Base-by-base conservation (phyloP, 495 filamentous ascomycete species). In the Diplogelasinospora grovesii region DNA sequence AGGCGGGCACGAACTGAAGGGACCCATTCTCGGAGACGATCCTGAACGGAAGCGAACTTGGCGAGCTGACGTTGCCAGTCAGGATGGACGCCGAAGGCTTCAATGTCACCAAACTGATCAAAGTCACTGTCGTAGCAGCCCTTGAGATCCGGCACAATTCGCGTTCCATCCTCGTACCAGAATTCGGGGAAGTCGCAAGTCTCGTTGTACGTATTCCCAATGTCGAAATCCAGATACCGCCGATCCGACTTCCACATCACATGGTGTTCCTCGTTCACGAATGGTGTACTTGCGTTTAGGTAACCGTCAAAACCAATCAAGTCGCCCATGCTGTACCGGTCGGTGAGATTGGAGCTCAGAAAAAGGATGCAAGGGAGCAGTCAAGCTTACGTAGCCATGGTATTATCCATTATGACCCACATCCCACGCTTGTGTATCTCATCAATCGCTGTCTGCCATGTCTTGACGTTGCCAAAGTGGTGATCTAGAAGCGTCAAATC, bases 1-100 rank as follows among this genome's bases (percentile, higher is more conserved):
- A 87, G 56, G 30, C 76, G 74, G 24, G 74, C 65, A 18, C 66
- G 56, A 3, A 85, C 82, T 23, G 66, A 66, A 3, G 79, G 77
- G 8, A 72, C 50, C 82, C 82, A 86, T 47, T 85, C 82, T 21
- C 82, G 77, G 8, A 87, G 65, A 43, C 82, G 79, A 51, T 87
- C 82, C 56, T 87, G 82, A 3, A 85, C 83, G 24, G 74, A 83
- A 22, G 81, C 79, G 53, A 86, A 86, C 48, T 85, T 86, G 10
- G 81, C 73, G 29, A 87, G 64, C 58, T 86, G 73, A 9, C 60
- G 57, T 50, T 82, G 62, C 74, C 77, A 86, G 48, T 83, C 79
- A 2, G 78, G 79, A 37, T 67, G 82, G 19, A 79, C 75, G 41
- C 81, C 81, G 45, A 84, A 83, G 10, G 81, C 77, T 52, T 80